Evolutionary conservation across 331 rosid species (phyloP), one percentile per base, ranked within the genome.

Genomic region (Phaseolus coccineus): DNA sequence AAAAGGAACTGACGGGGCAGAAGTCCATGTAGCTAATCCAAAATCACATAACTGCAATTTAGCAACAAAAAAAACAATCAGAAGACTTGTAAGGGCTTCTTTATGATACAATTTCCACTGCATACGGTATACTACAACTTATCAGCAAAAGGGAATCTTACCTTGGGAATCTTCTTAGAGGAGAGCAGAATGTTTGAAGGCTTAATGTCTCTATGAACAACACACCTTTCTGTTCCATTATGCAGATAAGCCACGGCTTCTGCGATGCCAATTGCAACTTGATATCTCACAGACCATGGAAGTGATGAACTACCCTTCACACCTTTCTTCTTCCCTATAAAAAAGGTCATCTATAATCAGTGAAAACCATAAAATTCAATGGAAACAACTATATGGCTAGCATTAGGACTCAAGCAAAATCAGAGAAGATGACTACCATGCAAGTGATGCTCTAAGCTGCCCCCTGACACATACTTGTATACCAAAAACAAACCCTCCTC

Each of bases 101-200:
- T 9, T 12, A 56, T 30, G 68, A 31, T 14, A 69, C 65, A 79
- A 51, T 19, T 64, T 68, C 35, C 9, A 47, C 9, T 2, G 28
- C 22, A 42, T 42, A 40, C 46, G 25, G 4, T 30, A 37, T 24
- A 53, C 64, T 57, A 48, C 46, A 55, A n/a, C 14, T 75, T 51
- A 56, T 77, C 62, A 2, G 19, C 22, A 65, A 84, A 13, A 75
- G 62, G 40, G 77, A 31, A 61, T 58, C 81, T 73, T 37, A 90
- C 97, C 97, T 88, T 93, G 53, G 97, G 91, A 69, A 77, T 82
- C 75, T 87, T 93, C 84, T 85, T 89, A 69, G 98, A 93, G 56
- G 98, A 91, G 84, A 93, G 98, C 19, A 93, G 91, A 75, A 93
- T 93, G 82, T 93, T 93, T 13, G 95, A 93, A 81, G 98, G 97